Percentiles rank a stretch among this genome's conserved stretches.
Conservation (phyloP, 148 eudicot species). For the Pouteria glomerata region DNA sequence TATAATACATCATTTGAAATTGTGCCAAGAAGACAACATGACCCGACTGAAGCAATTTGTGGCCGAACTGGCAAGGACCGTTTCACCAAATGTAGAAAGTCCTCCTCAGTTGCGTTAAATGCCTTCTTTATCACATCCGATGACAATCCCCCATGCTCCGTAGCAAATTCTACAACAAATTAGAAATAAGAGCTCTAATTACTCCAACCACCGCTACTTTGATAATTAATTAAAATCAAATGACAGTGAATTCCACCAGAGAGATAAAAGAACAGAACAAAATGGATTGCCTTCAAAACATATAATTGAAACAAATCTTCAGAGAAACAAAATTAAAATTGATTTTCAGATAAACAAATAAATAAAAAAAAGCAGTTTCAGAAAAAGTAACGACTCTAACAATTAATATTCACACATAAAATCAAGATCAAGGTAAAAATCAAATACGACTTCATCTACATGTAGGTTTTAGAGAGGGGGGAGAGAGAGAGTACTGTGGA, state of each 20-base stretch:
- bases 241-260: background rate
- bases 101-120: conserved; percentile 49
- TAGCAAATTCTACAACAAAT: conserved; percentile 36
- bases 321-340: too few relatives aligned
- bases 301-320: too few relatives aligned
- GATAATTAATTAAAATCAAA: background rate
- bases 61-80: conserved; percentile 31
- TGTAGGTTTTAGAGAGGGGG: background rate
- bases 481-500: conserved; percentile 42
- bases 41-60: conserved; percentile 49
- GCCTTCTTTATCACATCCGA: conserved; percentile 52
- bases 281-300: background rate
- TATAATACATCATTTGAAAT: conserved; percentile 37
- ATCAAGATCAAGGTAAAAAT: background rate
- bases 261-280: background rate
- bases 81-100: conserved; percentile 38
- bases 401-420: background rate
- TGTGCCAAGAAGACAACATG: conserved; percentile 53
- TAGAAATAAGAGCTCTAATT: background rate
- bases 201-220: background rate
- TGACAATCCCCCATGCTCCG: conserved; percentile 47
- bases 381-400: background rate
- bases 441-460: background rate
- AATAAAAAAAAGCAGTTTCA: background rate
- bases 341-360: background rate